Evolutionary conservation across 768 basidiomycete genomes (phyloP), one percentile per base, ranked within the genome.

Genomic region (Phanerochaete sordida): DNA sequence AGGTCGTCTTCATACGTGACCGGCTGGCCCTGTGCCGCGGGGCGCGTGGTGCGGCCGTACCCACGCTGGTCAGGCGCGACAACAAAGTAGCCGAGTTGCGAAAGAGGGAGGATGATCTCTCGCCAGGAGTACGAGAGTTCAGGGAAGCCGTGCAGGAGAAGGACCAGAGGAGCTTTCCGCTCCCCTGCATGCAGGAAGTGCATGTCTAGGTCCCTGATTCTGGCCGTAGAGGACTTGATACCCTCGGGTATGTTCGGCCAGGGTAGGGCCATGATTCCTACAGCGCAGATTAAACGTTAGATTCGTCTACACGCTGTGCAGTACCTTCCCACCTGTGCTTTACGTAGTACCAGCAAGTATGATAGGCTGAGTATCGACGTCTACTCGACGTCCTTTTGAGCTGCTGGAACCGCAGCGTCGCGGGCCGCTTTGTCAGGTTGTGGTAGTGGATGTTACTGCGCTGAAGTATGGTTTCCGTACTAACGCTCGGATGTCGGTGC

Each of bases 71-170:
- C 86, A 7, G 84, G 84, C 0, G 85, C 86, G 47, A 87, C 80
- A 66, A 86, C 85, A 56, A 81, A 77, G 70, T 81, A 87, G 1
- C 86, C 85, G 1, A 75, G 73, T 4, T 71, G 63, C 0, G 81
- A 68, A 26, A 88, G 75, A 0, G 83, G 83, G 0, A 71, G 64
- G 31, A 88, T 75, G 35, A 87, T 60, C 60, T 84, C 84, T 15
- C 86, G 76, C 84, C 84, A 88, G 8, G 84, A 87, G 66, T 82
- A 85, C 2, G 85, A 80, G 6, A 87, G 75, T 65, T 87, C 86
- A 11, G 86, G 85, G 67, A 88, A 88, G 44, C 86, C 86, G 62
- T 87, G 85, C 1, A 88, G 68, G 24, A 88, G 80, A 30, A 88
- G 56, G 48, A 87, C 65, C 15, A 88, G 75, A 0, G 81, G 83